A percentile compares a stretch with the other conserved stretches of the same genome.
Evolutionary conservation across 305 asterid species (phyloP).

Genomic region (Solanum aculeatissimum): DNA sequence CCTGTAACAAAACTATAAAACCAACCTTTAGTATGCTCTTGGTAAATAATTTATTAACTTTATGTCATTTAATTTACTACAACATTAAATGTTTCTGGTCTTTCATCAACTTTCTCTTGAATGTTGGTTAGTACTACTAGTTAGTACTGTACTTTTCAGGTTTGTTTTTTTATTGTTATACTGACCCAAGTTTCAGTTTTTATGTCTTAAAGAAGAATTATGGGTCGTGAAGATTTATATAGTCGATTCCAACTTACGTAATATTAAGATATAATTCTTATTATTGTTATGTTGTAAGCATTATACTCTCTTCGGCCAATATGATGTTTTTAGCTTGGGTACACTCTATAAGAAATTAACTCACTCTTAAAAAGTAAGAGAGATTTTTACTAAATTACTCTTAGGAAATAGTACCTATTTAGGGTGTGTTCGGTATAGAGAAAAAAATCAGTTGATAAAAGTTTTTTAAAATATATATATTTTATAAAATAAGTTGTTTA

Average conservation of each 20-base stretch:
- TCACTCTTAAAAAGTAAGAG: no score
- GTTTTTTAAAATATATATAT: no score
- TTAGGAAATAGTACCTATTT: neutral
- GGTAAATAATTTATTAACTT: neutral
- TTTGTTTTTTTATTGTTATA: neutral
- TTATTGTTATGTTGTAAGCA: neutral
- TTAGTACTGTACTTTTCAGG: neutral
- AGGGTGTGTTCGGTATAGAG: neutral
- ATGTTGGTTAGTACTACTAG: neutral
- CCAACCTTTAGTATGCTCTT: neutral
- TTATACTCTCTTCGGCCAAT: no score
- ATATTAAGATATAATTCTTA: neutral
- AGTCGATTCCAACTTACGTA: neutral
- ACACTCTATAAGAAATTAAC: no score
- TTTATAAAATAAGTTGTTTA: neutral
- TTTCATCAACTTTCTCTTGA: neutral
- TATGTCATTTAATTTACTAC: neutral
- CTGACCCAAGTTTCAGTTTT: neutral
- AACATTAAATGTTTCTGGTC: neutral
- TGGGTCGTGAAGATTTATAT: neutral
- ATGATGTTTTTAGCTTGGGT: neutral
- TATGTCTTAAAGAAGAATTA: neutral
- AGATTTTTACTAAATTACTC: no score
- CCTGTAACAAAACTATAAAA: neutral
- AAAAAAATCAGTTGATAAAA: neutral